Evolutionary conservation across 208 protist genomes (phyloP), one percentile per base, ranked within the genome.

Genomic region (Trypanosoma congolense): DNA sequence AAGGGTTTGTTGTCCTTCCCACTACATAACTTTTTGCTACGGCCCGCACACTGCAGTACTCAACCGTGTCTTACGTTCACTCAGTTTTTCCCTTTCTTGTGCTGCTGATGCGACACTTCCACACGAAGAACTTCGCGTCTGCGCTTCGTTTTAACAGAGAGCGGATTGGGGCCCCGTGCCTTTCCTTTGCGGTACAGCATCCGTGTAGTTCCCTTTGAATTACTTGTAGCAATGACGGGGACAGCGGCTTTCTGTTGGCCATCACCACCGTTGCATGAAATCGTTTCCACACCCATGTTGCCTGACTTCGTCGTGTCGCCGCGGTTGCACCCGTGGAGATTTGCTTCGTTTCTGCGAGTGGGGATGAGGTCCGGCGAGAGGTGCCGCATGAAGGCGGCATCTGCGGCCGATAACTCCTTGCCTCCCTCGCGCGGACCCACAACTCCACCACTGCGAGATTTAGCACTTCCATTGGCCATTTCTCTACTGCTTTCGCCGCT

Each of bases 121-220:
- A 76, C 70, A 1, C 85, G 78, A 51, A 92, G 84, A 3, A 77
- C 65, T 48, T 90, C 78, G 4, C 78, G 76, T 28, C 71, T 73
- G 24, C 77, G 70, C 49, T 86, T 89, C 55, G 87, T 89, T 53
- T 90, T 89, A 61, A 85, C 73, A 0, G 85, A 84, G 38, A 92
- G 76, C n/a, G 85, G 85, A 45, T 92, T 92, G 31, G 71, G 78
- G 12, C 49, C 41, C 36, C 31, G 24, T 36, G 18, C 24, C 3
- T 38, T 18, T 33, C 55, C 50, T 22, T 21, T 53, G 12, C 26
- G 16, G 16, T 30, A 45, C 4, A 40, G 28, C 6, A 2, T 51
- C n/a, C n/a, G n/a, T n/a, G n/a, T n/a, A n/a, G n/a, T n/a, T n/a
- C n/a, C n/a, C n/a, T n/a, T n/a, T n/a, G n/a, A n/a, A n/a, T n/a